Evolutionary conservation across 805 yeast species (phyloP).

Genomic region (Lipomyces spencermartinsiae): DNA sequence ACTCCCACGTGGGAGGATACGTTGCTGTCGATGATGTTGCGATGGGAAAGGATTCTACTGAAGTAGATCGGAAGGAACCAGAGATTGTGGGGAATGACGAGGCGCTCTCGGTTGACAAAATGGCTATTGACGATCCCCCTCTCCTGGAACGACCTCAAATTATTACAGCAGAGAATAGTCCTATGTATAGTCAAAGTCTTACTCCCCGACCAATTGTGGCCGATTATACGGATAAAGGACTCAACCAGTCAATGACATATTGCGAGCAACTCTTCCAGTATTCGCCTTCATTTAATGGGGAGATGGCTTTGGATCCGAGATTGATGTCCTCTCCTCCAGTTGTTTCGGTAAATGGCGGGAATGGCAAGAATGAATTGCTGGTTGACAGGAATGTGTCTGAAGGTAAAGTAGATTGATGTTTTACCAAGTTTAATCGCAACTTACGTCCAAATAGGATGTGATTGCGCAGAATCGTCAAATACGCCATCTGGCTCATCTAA

Average conservation of each 20-base stretch:
- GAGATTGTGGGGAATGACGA: not conserved
- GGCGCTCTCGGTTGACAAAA: not conserved
- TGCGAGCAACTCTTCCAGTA: slow-evolving; percentile 18
- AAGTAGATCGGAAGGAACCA: not conserved
- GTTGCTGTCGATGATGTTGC: not conserved
- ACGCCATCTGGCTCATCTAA: not conserved
- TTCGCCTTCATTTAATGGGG: slow-evolving; percentile 10
- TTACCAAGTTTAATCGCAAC: not conserved
- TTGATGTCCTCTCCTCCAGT: slow-evolving; percentile 31
- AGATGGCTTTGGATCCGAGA: slow-evolving; percentile 22
- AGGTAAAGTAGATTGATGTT: not conserved
- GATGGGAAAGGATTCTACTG: not conserved
- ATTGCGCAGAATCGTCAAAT: slow-evolving; percentile 9
- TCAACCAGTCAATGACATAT: slow-evolving; percentile 10
- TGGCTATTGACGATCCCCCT: not conserved
- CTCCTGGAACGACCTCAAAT: not conserved
- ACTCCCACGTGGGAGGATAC: not conserved
- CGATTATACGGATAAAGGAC: too few relatives aligned
- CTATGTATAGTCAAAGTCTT: not conserved
- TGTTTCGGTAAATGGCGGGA: not conserved
- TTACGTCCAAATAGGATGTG: not conserved
- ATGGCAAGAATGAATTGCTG: not conserved
- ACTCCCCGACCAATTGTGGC: not conserved
- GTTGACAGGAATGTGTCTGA: slow-evolving; percentile 1
- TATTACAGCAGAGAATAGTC: not conserved